A percentile compares a stretch with the other conserved stretches of the same genome.
Conservation (phyloP, 352 stramenopile species). For the Globisporangium paddicum region DNA sequence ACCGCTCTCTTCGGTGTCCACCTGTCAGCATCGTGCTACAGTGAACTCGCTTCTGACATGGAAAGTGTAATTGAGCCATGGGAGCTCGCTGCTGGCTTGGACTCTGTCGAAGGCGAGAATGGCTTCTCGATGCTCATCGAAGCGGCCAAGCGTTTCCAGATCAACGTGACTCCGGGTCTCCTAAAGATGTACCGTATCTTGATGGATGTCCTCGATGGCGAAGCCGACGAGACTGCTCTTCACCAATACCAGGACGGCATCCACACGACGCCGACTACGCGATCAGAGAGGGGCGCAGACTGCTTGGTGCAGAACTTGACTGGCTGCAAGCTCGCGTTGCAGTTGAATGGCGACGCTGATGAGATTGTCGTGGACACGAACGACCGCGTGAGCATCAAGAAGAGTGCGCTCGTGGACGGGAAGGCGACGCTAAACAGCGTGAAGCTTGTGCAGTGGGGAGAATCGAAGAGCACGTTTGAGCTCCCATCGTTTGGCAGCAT, state of each 20-base stretch:
- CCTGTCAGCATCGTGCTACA: slow-evolving; percentile 66
- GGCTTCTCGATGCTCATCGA: slow-evolving; percentile 58
- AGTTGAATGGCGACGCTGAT: slow-evolving; percentile 34
- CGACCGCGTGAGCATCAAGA: slow-evolving; percentile 35
- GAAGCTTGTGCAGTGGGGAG: slow-evolving; percentile 59
- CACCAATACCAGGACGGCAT: slow-evolving; percentile 67
- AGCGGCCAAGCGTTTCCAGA: slow-evolving; percentile 64
- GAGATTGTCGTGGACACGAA: slow-evolving; percentile 40
- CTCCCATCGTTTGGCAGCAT: slow-evolving; percentile 58
- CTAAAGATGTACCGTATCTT: slow-evolving; percentile 73
- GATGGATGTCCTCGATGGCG: slow-evolving; percentile 70
- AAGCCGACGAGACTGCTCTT: slow-evolving; percentile 50
- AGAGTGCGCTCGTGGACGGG: slow-evolving; percentile 25
- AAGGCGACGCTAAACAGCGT: slow-evolving; percentile 37
- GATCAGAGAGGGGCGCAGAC: slow-evolving; percentile 35
- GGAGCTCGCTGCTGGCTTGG: slow-evolving; percentile 51
- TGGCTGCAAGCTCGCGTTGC: slow-evolving; percentile 48
- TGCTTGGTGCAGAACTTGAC: slow-evolving; percentile 74
- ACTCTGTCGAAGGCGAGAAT: slow-evolving; percentile 51
- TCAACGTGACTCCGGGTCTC: slow-evolving; percentile 68
- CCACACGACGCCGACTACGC: slow-evolving; percentile 28
- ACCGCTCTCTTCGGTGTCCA: slow-evolving; percentile 59
- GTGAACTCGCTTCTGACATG: slow-evolving; percentile 62
- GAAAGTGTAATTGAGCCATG: slow-evolving; percentile 72
- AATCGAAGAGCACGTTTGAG: slow-evolving; percentile 26